These are phyloP conservation scores for Pharus latifolius DNA, from an alignment of 176 grass and related monocot genomes.

Conservation along the genomic window DNA sequence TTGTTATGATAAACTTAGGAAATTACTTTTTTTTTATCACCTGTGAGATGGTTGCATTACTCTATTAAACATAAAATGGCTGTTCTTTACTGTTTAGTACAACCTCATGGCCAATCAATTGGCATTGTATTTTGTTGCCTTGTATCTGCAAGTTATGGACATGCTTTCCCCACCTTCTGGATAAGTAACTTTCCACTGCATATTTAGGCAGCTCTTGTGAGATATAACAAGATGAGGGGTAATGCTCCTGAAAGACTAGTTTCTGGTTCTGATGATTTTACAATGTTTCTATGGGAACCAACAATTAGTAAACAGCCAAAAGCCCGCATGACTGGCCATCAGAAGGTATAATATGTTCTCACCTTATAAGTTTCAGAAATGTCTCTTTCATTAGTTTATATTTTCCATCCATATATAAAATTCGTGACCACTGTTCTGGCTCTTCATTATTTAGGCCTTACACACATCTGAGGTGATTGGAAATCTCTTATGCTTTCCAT, in stretches of 20 bases:
- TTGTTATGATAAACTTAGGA: neutral
- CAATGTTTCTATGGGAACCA: constrained; percentile 95
- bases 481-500: neutral
- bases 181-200: neutral
- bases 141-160: too few species aligned
- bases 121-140: neutral
- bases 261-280: constrained; percentile 98
- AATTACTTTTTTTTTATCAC: neutral
- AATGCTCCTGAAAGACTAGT: constrained; percentile 87
- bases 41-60: neutral
- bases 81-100: too few species aligned
- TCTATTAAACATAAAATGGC: neutral
- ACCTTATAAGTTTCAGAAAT: neutral
- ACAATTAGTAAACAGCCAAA: constrained; percentile 61
- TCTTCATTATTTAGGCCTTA: neutral
- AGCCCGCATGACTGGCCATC: constrained; percentile 96
- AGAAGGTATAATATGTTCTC: constrained; percentile 50
- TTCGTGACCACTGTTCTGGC: neutral
- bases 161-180: too few species aligned
- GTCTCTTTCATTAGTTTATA: neutral
- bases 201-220: constrained; percentile 63
- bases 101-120: too few species aligned
- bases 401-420: neutral
- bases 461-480: neutral
- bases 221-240: constrained; percentile 83